Conservation (phyloP, 23 red algal species). For the Gracilariopsis chorda region DNA sequence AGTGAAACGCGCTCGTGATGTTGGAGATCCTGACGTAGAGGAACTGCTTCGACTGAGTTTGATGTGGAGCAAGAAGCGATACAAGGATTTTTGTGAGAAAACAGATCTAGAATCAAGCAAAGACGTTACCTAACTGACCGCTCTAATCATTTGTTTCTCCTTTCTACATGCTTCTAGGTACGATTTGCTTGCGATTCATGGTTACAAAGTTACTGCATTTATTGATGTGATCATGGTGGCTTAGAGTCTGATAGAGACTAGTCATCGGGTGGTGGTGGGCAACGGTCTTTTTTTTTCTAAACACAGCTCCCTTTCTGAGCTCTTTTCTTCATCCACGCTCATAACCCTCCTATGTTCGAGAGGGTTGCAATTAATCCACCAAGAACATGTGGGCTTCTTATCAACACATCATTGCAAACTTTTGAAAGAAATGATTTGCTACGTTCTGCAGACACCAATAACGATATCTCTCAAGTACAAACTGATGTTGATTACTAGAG, state of each 20-base stretch:
- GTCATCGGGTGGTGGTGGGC: conserved; percentile 19
- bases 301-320: too few relatives aligned
- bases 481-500: too few relatives aligned
- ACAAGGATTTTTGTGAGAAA: not conserved
- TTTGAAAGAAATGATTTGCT: too few relatives aligned
- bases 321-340: too few relatives aligned
- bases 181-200: not conserved
- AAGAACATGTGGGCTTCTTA: too few relatives aligned
- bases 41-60: not conserved
- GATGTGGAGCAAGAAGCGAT: not conserved
- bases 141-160: not conserved
- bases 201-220: not conserved
- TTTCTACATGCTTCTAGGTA: not conserved
- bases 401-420: too few relatives aligned
- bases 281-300: too few relatives aligned
- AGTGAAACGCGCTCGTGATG: not conserved
- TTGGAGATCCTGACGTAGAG: not conserved
- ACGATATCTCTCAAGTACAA: too few relatives aligned
- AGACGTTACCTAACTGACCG: not conserved
- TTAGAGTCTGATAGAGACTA: not conserved
- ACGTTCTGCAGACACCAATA: too few relatives aligned
- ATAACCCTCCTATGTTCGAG: too few relatives aligned
- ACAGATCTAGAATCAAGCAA: not conserved
- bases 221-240: not conserved
- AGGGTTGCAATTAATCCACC: too few relatives aligned